phyloP scores from a whole-genome alignment of 129 eudicot genomes.

The Arctium minus region DNA sequence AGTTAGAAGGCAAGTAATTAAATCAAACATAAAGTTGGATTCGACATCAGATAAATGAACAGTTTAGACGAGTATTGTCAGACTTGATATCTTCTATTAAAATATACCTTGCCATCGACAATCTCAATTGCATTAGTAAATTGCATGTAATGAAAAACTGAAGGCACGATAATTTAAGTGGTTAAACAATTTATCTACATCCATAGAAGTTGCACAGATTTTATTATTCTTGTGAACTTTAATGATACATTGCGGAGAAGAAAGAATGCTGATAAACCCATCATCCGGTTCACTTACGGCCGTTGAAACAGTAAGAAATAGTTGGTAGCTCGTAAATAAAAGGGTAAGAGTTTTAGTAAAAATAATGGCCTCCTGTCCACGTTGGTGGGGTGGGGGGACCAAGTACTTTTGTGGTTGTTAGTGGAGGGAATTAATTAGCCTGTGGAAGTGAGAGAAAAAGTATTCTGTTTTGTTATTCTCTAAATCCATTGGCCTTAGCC shows the following conservation, averaged over 20 bases:
- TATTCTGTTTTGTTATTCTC: too few relatives aligned
- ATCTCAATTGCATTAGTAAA: neutral
- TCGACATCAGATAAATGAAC: neutral
- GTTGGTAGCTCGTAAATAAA: too few relatives aligned
- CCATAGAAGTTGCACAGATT: too few relatives aligned
- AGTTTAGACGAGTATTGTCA: neutral
- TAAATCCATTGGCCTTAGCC: too few relatives aligned
- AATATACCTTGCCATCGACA: neutral
- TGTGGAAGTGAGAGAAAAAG: too few relatives aligned
- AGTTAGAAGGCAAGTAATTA: constrained; percentile 14
- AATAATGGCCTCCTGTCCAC: too few relatives aligned
- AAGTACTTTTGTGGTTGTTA: too few relatives aligned
- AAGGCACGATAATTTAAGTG: neutral
- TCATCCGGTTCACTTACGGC: too few relatives aligned
- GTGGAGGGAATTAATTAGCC: too few relatives aligned
- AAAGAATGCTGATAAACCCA: neutral
- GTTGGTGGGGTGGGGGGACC: too few relatives aligned
- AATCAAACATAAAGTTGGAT: constrained; percentile 5
- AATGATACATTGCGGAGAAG: neutral
- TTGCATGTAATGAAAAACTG: neutral
- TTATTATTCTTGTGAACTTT: neutral
- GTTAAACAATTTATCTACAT: neutral
- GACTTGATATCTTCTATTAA: neutral
- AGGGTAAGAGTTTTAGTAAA: too few relatives aligned
- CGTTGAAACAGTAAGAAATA: too few relatives aligned